phyloP scores from a whole-genome alignment of 2,329 filamentous ascomycete genomes.

The Setomelanomma holmii region DNA sequence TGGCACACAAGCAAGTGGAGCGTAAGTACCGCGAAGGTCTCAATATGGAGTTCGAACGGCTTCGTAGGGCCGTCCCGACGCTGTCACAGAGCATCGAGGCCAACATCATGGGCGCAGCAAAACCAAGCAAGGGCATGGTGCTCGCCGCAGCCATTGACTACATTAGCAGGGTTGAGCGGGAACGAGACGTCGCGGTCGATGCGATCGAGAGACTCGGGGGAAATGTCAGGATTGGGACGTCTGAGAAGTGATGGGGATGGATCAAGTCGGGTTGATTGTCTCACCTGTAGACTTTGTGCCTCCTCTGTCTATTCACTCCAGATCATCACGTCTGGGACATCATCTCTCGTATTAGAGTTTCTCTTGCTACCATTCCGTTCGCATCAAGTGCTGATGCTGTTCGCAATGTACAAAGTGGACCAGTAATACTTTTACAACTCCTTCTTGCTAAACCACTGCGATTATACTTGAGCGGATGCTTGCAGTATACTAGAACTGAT shows the following conservation, averaged over 20 bases:
- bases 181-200: slow-evolving; percentile 31
- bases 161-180: slow-evolving; percentile 38
- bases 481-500: too few species aligned
- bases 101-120: slow-evolving; percentile 33
- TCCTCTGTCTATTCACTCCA: background rate
- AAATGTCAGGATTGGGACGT: background rate
- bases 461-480: too few species aligned
- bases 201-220: slow-evolving; percentile 28
- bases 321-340: background rate
- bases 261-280: background rate
- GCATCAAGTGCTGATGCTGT: background rate
- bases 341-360: background rate
- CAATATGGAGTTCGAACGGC: slow-evolving; percentile 38
- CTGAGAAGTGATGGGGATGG: background rate
- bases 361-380: background rate
- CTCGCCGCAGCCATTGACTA: slow-evolving; percentile 43
- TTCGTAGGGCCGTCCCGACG: slow-evolving; percentile 36
- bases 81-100: slow-evolving; percentile 38
- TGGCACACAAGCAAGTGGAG: slow-evolving; percentile 48
- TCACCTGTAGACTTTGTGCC: background rate
- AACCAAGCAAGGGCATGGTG: slow-evolving; percentile 45
- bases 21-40: slow-evolving; percentile 41
- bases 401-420: too few species aligned
- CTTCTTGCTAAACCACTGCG: too few species aligned
- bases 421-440: too few species aligned